Evolutionary conservation across 257 asterid species (phyloP).

Genomic region (Capsicum pubescens): DNA sequence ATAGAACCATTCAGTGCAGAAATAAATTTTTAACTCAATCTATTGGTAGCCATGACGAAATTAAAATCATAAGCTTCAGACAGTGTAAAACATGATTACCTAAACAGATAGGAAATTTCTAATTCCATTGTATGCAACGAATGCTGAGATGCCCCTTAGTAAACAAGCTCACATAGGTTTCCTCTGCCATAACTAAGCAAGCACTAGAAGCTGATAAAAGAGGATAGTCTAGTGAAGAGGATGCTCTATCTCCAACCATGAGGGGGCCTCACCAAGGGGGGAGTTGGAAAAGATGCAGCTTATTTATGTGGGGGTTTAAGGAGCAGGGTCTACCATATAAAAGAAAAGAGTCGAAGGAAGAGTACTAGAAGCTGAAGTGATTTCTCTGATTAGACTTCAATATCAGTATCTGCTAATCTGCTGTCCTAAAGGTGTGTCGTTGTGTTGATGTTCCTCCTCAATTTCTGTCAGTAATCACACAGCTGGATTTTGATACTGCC

Average conservation of each 20-base stretch:
- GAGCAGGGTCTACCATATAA: background rate
- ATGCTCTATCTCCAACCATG: background rate
- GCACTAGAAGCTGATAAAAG: background rate
- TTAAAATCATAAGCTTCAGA: background rate
- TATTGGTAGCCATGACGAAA: background rate
- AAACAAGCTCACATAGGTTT: background rate
- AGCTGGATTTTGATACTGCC: background rate
- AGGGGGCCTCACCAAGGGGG: background rate
- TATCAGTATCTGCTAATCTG: slow-evolving; percentile 1
- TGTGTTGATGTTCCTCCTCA: background rate
- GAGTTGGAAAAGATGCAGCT: background rate
- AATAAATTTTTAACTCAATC: background rate
- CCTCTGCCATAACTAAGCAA: background rate
- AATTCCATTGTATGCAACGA: background rate
- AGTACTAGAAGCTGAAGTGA: background rate
- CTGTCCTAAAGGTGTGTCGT: background rate
- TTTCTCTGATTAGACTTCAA: background rate
- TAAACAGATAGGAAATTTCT: background rate
- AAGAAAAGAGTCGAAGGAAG: background rate
- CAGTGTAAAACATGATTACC: background rate
- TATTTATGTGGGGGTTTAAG: background rate
- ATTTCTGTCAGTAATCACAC: background rate
- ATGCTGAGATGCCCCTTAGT: background rate
- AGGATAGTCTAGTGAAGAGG: background rate
- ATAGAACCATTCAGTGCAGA: background rate